Percentiles rank a stretch among this genome's conserved stretches.
Conservation (phyloP, 306 rosid genomes). For the Cucumis sativus region DNA sequence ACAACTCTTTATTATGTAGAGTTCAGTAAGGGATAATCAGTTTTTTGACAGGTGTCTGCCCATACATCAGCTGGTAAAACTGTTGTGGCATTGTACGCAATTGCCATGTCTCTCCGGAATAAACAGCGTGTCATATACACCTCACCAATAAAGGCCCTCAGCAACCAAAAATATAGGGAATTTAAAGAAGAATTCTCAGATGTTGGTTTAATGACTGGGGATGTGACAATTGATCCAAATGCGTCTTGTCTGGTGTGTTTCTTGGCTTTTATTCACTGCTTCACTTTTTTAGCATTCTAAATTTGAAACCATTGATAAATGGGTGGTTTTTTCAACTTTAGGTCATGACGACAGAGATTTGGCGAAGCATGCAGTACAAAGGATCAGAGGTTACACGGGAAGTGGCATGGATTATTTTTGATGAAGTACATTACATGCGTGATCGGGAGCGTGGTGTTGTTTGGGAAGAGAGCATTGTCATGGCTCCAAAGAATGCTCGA, state of each 20-base stretch:
- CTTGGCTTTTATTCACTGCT: neutral
- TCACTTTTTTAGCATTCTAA: neutral
- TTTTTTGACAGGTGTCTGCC: constrained; percentile 66
- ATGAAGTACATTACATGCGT: constrained; percentile 97
- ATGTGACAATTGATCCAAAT: constrained; percentile 83
- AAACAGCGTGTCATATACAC: constrained; percentile 87
- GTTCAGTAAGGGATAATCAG: neutral
- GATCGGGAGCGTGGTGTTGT: constrained; percentile 95
- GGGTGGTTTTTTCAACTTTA: constrained; percentile 13
- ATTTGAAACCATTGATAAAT: neutral
- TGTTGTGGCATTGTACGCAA: constrained; percentile 80
- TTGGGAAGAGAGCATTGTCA: constrained; percentile 98
- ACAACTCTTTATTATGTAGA: neutral
- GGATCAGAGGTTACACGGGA: constrained; percentile 85
- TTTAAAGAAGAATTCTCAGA: constrained; percentile 87
- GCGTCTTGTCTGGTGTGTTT: constrained; percentile 71
- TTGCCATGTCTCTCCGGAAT: constrained; percentile 75
- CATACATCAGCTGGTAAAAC: constrained; percentile 98
- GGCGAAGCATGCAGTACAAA: constrained; percentile 98
- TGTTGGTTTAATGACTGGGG: constrained; percentile 97
- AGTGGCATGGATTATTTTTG: constrained; percentile 93
- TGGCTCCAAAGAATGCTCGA: constrained; percentile 86
- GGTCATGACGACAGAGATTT: constrained; percentile 97
- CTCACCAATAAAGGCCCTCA: constrained; percentile 89
- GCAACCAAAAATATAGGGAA: constrained; percentile 92